Percentiles rank a stretch among this genome's conserved stretches.
phyloP scores from a whole-genome alignment of 2,329 filamentous ascomycete species.

The Hypoxylon rubiginosum region DNA sequence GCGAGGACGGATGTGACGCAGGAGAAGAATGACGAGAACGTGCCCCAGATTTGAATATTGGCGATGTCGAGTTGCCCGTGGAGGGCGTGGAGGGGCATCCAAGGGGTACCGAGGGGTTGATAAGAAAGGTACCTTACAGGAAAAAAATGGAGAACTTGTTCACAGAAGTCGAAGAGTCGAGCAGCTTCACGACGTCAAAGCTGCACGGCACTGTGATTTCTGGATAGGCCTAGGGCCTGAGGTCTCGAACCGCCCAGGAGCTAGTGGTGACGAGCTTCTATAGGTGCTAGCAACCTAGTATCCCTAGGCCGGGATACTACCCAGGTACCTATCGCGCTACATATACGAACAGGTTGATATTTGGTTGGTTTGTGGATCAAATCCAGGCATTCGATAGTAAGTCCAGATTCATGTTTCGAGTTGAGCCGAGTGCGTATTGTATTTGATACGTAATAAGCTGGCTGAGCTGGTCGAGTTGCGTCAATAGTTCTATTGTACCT shows the following conservation, averaged over 20 bases:
- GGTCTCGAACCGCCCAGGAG: constrained; percentile 32
- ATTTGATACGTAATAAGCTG: constrained; percentile 39
- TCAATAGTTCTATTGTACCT: constrained; percentile 12
- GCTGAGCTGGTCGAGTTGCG: constrained; percentile 17
- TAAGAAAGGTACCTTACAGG: constrained; percentile 39
- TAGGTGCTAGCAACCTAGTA: constrained; percentile 23
- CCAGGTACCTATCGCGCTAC: constrained; percentile 9
- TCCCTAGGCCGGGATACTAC: constrained; percentile 1
- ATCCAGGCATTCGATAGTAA: background rate
- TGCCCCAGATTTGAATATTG: constrained; percentile 42
- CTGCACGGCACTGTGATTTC: constrained; percentile 23
- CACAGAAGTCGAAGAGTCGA: constrained; percentile 23
- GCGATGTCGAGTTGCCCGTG: constrained; percentile 32
- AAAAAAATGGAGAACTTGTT: constrained; percentile 35
- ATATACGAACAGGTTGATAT: constrained; percentile 13
- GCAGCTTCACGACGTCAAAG: constrained; percentile 31
- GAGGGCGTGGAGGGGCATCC: constrained; percentile 13
- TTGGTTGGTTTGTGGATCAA: constrained; percentile 26
- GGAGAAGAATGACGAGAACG: constrained; percentile 32
- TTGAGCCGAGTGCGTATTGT: constrained; percentile 3
- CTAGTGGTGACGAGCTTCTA: constrained; percentile 33
- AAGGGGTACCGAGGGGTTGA: constrained; percentile 15
- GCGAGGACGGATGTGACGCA: constrained; percentile 35
- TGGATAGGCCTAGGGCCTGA: constrained; percentile 9
- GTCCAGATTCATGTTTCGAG: constrained; percentile 18